Percentiles rank a stretch among this genome's conserved stretches.
These are phyloP conservation scores for Sphagnum magellanicum DNA, from an alignment of 228 moss, liverwort and hornwort genomes.

Conservation along the genomic window DNA sequence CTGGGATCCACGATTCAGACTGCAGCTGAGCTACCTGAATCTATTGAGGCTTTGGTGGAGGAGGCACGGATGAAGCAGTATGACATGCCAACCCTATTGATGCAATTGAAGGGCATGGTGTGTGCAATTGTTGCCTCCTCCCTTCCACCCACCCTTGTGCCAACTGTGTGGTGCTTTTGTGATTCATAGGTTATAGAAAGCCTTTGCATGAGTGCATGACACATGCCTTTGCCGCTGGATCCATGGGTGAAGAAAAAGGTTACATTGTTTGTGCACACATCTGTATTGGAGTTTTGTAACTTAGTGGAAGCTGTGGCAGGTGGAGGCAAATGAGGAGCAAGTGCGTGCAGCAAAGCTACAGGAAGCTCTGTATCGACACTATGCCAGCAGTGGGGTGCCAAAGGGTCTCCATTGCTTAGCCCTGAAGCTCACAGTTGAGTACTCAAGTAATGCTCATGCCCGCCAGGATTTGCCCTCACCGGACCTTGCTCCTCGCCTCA, in stretches of 20 bases:
- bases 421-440: slow-evolving; percentile 88
- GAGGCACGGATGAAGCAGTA: slow-evolving; percentile 75
- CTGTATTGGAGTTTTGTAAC: no score
- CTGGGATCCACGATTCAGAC: slow-evolving; percentile 25
- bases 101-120: slow-evolving; percentile 83
- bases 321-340: slow-evolving; percentile 79
- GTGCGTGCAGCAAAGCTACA: slow-evolving; percentile 85
- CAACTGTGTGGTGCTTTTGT: no score
- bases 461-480: slow-evolving; percentile 92
- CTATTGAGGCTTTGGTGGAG: slow-evolving; percentile 73
- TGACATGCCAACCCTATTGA: slow-evolving; percentile 65
- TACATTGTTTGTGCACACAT: no score
- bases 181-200: no score
- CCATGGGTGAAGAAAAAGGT: no score
- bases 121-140: neutral
- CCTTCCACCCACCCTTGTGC: no score
- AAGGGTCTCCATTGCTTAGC: slow-evolving; percentile 92
- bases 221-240: no score
- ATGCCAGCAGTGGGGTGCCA: slow-evolving; percentile 90
- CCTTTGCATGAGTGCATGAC: no score
- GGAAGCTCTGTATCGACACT: slow-evolving; percentile 92
- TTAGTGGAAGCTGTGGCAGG: slow-evolving; percentile 25
- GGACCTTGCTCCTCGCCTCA: slow-evolving; percentile 77
- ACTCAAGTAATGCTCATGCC: slow-evolving; percentile 82
- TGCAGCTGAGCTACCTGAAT: slow-evolving; percentile 49